Percentiles rank a stretch among this genome's conserved stretches.
These are phyloP conservation scores for Pichia sp. DNA, from an alignment of 1,139 yeast species.

Conservation along the genomic window DNA sequence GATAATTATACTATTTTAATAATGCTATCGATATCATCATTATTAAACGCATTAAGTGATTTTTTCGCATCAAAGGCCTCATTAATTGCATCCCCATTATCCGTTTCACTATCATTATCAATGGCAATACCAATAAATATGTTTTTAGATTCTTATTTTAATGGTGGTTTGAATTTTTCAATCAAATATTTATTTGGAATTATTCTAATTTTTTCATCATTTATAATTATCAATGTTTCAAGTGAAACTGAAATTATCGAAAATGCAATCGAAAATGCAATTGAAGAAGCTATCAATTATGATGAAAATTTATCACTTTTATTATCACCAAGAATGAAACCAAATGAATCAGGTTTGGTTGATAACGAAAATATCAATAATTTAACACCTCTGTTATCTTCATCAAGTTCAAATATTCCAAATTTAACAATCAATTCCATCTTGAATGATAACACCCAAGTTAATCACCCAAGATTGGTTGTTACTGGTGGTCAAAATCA, in stretches of 20 bases:
- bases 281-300: conserved; percentile 41
- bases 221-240: conserved; percentile 41
- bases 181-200: conserved; percentile 41
- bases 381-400: conserved; percentile 35
- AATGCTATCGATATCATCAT: conserved; percentile 38
- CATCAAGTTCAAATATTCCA: conserved; percentile 18
- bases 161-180: conserved; percentile 32
- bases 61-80: conserved; percentile 45
- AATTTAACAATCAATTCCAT: conserved; percentile 21
- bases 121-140: conserved; percentile 49
- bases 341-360: no score
- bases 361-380: background rate
- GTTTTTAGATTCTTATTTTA: conserved; percentile 37
- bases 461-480: conserved; percentile 17
- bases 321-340: conserved; percentile 35
- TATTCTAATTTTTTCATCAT: conserved; percentile 40
- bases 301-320: conserved; percentile 44
- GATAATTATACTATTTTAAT: conserved; percentile 34
- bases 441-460: background rate
- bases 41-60: conserved; percentile 44
- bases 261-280: conserved; percentile 42
- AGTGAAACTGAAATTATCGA: conserved; percentile 43
- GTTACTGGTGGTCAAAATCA: conserved; percentile 41
- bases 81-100: conserved; percentile 48
- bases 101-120: conserved; percentile 46